phyloP scores from a whole-genome alignment of 257 asterid genomes.

The Penstemon barbatus region DNA sequence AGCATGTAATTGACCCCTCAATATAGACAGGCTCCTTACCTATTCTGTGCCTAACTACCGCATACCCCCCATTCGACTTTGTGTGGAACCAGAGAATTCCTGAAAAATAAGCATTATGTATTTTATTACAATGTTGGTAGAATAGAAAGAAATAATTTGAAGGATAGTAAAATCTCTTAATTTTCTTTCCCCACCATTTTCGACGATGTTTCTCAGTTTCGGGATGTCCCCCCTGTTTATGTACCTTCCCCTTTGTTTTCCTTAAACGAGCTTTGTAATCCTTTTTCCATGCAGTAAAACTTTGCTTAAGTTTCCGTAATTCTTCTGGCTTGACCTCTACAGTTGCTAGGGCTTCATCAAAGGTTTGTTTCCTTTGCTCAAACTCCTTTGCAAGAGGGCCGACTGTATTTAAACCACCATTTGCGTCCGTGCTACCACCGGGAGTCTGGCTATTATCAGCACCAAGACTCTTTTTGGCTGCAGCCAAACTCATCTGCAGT shows the following conservation, averaged over 20 bases:
- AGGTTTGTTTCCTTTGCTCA: conserved; percentile 51
- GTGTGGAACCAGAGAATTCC: conserved; percentile 13
- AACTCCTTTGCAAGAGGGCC: conserved; percentile 61
- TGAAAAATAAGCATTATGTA: conserved; percentile 10
- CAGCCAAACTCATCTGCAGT: conserved; percentile 67
- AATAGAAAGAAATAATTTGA: background rate
- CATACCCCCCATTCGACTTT: conserved; percentile 12
- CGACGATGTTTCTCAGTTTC: conserved; percentile 53
- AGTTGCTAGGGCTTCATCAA: conserved; percentile 51
- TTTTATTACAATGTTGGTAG: background rate
- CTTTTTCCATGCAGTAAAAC: conserved; percentile 67
- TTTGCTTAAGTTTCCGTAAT: conserved; percentile 49
- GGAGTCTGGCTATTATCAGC: conserved; percentile 42
- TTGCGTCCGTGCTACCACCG: conserved; percentile 39
- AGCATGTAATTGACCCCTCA: background rate
- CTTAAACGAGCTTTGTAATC: conserved; percentile 61
- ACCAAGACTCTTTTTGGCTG: conserved; percentile 59
- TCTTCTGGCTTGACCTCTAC: conserved; percentile 53
- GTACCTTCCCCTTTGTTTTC: conserved; percentile 59
- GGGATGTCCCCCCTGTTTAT: conserved; percentile 39
- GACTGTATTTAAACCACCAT: conserved; percentile 39
- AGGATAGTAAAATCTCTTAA: conserved; percentile 10
- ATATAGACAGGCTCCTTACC: background rate
- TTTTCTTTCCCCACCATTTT: conserved; percentile 78
- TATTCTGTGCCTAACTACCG: background rate